Conservation (phyloP, 148 eudicot genomes). For the Vaccinium darrowii region DNA sequence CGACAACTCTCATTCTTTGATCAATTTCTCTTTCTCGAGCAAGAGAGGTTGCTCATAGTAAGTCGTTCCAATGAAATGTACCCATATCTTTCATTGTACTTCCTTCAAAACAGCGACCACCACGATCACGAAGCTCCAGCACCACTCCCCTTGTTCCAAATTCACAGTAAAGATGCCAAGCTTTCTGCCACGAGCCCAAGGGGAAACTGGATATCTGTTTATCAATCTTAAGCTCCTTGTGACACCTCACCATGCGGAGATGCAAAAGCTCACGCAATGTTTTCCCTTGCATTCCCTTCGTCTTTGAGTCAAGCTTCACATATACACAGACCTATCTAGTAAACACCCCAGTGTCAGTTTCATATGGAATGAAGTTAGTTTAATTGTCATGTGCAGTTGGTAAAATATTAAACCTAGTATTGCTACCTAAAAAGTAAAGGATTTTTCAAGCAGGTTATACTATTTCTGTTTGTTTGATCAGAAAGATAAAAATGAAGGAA, state of each 20-base stretch:
- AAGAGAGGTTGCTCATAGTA: conserved; percentile 79
- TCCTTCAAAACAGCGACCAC: conserved; percentile 60
- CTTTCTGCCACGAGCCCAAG: conserved; percentile 58
- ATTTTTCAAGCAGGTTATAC: not conserved
- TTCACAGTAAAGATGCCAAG: conserved; percentile 75
- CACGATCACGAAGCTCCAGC: conserved; percentile 60
- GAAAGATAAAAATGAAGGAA: not conserved
- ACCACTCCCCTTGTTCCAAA: conserved; percentile 75
- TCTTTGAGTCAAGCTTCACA: conserved; percentile 45
- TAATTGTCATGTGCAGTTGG: not conserved
- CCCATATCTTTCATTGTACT: conserved; percentile 47
- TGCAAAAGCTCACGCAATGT: conserved; percentile 53
- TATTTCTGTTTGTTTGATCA: not conserved
- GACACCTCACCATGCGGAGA: conserved; percentile 54
- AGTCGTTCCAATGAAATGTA: conserved; percentile 68
- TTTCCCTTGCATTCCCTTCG: conserved; percentile 30
- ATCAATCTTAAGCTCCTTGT: conserved; percentile 74
- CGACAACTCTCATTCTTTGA: conserved; percentile 40
- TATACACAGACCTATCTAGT: conserved; percentile 57
- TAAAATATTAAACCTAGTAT: not conserved
- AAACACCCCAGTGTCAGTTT: conserved; percentile 17
- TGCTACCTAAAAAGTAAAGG: not conserved
- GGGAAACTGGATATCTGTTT: conserved; percentile 37
- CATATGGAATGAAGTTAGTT: conserved; percentile 5
- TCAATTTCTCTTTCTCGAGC: conserved; percentile 51